Evolutionary conservation across 306 rosid genomes (phyloP).

Genomic region (Rubus idaeus): DNA sequence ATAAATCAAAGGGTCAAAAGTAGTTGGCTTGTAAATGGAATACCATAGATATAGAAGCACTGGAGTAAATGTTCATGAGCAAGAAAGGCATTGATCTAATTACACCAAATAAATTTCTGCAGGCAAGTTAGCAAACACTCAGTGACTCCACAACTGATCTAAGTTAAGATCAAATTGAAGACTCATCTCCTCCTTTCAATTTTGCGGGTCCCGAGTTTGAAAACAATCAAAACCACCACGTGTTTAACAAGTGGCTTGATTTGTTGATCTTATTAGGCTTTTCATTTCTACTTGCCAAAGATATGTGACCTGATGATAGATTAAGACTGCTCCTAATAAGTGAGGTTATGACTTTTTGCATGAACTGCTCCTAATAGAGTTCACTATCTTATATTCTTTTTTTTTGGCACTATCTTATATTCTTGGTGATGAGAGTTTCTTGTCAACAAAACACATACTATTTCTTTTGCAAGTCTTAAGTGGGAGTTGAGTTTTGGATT

Average conservation of each 20-base stretch:
- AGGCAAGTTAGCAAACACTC: conserved; percentile 19
- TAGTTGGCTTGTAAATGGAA: conserved; percentile 21
- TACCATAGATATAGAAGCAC: conserved; percentile 7
- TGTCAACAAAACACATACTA: neutral
- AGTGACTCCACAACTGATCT: conserved; percentile 1
- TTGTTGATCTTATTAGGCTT: neutral
- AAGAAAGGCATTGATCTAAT: neutral
- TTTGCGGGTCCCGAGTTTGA: conserved; percentile 21
- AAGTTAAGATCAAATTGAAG: neutral
- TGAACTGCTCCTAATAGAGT: conserved; percentile 1
- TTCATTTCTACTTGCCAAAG: neutral
- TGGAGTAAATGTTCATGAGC: conserved; percentile 10
- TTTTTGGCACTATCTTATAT: neutral
- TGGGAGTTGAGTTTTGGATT: conserved; percentile 10
- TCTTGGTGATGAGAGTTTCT: too few species aligned
- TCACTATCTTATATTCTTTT: neutral
- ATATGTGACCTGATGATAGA: conserved; percentile 2
- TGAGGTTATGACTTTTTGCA: conserved; percentile 6
- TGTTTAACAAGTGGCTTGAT: conserved; percentile 9
- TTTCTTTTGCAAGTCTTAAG: neutral
- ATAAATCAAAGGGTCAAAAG: conserved; percentile 16
- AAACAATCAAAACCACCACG: conserved; percentile 1
- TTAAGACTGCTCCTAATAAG: neutral
- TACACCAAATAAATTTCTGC: conserved; percentile 9
- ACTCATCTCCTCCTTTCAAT: conserved; percentile 4